Conservation (phyloP, 257 asterid species). For the Anisodus acutangulus region DNA sequence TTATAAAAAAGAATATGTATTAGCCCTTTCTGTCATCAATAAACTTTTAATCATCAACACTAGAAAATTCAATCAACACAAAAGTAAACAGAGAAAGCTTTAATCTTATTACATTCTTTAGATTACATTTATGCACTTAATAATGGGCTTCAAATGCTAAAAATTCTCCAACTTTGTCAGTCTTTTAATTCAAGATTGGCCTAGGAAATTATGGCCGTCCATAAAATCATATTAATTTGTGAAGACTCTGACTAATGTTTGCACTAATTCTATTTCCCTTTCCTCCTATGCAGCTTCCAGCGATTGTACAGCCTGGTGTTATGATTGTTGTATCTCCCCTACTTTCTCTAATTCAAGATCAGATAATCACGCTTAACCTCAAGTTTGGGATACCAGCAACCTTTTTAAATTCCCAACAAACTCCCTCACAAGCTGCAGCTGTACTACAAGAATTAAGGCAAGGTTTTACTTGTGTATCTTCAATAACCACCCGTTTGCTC, state of each 20-base stretch:
- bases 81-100: neutral
- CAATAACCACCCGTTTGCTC: neutral
- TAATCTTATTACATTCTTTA: neutral
- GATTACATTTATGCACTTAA: neutral
- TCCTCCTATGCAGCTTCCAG: conserved; percentile 78
- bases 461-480: conserved; percentile 37
- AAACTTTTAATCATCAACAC: neutral
- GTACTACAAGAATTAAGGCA: conserved; percentile 87
- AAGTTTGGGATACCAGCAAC: conserved; percentile 94
- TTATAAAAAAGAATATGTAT: neutral
- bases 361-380: conserved; percentile 84
- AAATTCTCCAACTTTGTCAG: neutral
- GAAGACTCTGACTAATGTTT: conserved; percentile 6
- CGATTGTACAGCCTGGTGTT: conserved; percentile 82
- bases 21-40: neutral
- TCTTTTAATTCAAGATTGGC: conserved; percentile 1
- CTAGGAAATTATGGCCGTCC: neutral
- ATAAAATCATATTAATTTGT: neutral
- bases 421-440: conserved; percentile 75
- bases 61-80: neutral
- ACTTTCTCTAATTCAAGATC: conserved; percentile 98
- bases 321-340: conserved; percentile 94
- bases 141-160: conserved; percentile 20
- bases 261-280: conserved; percentile 29
- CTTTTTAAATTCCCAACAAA: conserved; percentile 94